Base-by-base conservation (phyloP, 768 basidiomycete species). In the Xerocomellus dryophilus region DNA sequence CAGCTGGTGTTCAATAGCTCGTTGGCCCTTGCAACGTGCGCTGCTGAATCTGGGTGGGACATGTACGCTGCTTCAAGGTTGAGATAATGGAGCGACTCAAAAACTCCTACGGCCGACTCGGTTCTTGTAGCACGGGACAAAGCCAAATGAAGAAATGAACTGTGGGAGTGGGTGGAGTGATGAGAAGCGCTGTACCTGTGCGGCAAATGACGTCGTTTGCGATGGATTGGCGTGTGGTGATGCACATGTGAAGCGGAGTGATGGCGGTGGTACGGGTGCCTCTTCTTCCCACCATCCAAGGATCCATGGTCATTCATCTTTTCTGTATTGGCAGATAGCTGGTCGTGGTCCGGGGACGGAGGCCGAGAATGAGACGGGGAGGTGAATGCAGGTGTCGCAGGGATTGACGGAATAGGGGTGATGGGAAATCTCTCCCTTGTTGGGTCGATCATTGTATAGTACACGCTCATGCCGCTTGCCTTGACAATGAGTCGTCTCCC, bases 61-160 rank as follows among this genome's bases (percentile, higher is more conserved):
- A 84, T 66, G 36, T 78, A 68, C 29, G 70, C 78, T 23, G 80
- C 77, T 63, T 90, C 87, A 2, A 90, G 71, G 57, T 88, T 81
- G 51, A 88, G 71, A 64, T 88, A 90, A 27, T 80, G 70, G 59
- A 88, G 82, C 2, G 80, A 81, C 70, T 90, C 88, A 55, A 89
- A 90, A 14, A 87, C 81, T 2, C 86, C 88, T 1, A 90, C 88
- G 0, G 79, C 79, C 29, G 76, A 72, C 61, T 88, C 84, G 18
- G 58, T 60, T 58, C 67, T 73, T 29, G 64, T 53, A 11, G 58
- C 51, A 25, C 61, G 71, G 27, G 67, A 63, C 14, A 74, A 55
- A 0, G 78, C 65, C 10, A 75, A 54, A 48, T 75, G 74, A 35
- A 77, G 63, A 21, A 79, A 61, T 7, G 77, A 74, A 11, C 69